Evolutionary conservation across 164 flowering plant genomes (phyloP).

Genomic region (Piper longum): DNA sequence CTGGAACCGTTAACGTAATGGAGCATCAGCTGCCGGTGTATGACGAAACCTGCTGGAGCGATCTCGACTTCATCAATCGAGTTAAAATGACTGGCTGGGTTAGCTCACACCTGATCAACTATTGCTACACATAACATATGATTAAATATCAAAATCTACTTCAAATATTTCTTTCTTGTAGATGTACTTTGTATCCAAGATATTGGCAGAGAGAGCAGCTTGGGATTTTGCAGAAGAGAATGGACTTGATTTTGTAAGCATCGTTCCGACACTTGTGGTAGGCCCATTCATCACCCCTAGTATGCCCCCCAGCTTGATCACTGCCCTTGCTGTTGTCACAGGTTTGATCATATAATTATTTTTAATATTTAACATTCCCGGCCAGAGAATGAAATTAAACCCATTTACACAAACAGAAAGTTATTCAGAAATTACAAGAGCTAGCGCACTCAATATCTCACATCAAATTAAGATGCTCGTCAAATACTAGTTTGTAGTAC

Average conservation of each 20-base stretch:
- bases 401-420: no score
- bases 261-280: constrained; percentile 22
- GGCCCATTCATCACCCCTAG: constrained; percentile 19
- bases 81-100: constrained; percentile 26
- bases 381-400: no score
- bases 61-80: constrained; percentile 10
- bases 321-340: constrained; percentile 15
- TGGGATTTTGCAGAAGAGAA: constrained; percentile 20
- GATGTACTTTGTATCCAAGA: constrained; percentile 25
- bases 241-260: constrained; percentile 14
- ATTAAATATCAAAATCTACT: no score
- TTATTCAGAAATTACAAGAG: no score
- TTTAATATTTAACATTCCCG: no score
- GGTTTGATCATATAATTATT: constrained; percentile 2
- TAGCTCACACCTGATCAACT: background rate
- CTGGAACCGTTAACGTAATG: constrained; percentile 15
- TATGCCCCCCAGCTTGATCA: constrained; percentile 24
- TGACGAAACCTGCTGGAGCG: constrained; percentile 17
- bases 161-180: background rate
- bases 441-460: no score
- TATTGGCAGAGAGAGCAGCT: constrained; percentile 23
- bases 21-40: constrained; percentile 8
- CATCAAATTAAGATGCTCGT: no score
- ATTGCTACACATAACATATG: background rate
- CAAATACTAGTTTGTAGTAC: no score